Conservation (phyloP, 768 basidiomycete genomes). For the Phallus indusiatus region DNA sequence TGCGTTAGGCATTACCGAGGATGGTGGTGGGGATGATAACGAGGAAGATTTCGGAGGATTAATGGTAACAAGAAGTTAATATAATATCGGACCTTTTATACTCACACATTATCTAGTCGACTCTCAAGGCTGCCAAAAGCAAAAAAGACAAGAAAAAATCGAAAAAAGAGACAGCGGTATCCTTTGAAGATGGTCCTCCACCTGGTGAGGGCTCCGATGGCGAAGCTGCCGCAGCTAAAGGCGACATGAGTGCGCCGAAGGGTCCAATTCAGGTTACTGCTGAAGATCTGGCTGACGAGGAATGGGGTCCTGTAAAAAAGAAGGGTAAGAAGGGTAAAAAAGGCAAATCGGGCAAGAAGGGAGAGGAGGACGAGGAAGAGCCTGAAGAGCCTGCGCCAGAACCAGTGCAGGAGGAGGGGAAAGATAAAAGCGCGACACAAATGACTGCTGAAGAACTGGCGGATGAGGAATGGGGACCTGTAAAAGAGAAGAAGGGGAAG, state of each 20-base stretch:
- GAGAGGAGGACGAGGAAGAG: constrained; percentile 4
- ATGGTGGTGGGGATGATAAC: constrained; percentile 38
- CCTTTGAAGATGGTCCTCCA: constrained; percentile 17
- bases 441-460: constrained; percentile 62
- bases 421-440: constrained; percentile 34
- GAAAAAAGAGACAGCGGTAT: constrained; percentile 25
- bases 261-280: constrained; percentile 45
- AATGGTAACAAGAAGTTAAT: constrained; percentile 41
- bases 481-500: constrained; percentile 34
- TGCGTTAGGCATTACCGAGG: constrained; percentile 30
- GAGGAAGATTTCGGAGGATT: constrained; percentile 66
- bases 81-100: neutral
- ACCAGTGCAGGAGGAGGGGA: neutral
- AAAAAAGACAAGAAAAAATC: constrained; percentile 46
- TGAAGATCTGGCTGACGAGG: constrained; percentile 68
- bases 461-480: constrained; percentile 63
- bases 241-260: constrained; percentile 25
- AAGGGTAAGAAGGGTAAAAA: constrained; percentile 46
- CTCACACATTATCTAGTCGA: constrained; percentile 36
- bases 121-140: constrained; percentile 44
- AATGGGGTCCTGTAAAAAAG: constrained; percentile 51
- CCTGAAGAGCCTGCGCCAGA: constrained; percentile 1
- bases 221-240: constrained; percentile 23
- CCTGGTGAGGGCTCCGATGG: constrained; percentile 23
- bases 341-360: constrained; percentile 38